Conservation (phyloP, 345 rosid genomes). For the Linum lewisii region DNA sequence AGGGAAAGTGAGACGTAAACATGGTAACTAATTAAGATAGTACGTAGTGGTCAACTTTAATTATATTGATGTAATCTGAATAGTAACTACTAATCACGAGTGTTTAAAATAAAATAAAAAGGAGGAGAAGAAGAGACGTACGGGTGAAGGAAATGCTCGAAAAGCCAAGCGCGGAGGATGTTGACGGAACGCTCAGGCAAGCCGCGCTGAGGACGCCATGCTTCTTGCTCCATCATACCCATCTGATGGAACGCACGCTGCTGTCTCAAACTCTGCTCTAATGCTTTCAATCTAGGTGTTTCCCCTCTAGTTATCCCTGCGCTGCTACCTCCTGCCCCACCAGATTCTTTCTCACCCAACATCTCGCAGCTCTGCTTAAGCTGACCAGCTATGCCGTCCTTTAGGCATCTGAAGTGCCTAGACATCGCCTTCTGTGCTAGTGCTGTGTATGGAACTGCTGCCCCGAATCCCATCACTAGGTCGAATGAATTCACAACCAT, state of each 20-base stretch:
- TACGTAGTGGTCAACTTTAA: too few relatives aligned
- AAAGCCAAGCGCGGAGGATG: slow-evolving; percentile 93
- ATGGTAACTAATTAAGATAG: too few relatives aligned
- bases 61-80: too few relatives aligned
- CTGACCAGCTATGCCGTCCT: slow-evolving; percentile 66
- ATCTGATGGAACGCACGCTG: slow-evolving; percentile 86
- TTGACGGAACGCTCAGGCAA: slow-evolving; percentile 95
- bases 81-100: too few relatives aligned
- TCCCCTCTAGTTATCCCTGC: slow-evolving; percentile 88
- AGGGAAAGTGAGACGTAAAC: too few relatives aligned
- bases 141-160: slow-evolving; percentile 99
- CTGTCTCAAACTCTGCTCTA: slow-evolving; percentile 85
- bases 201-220: slow-evolving; percentile 96
- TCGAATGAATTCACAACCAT: slow-evolving; percentile 95
- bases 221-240: slow-evolving; percentile 98
- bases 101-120: too few relatives aligned
- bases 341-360: slow-evolving; percentile 70
- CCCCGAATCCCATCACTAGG: slow-evolving; percentile 81
- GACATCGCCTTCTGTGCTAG: slow-evolving; percentile 99
- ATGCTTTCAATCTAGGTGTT: slow-evolving; percentile 69
- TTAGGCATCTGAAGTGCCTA: slow-evolving; percentile 83
- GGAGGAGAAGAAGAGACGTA: too few relatives aligned
- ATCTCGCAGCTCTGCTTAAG: slow-evolving; percentile 68
- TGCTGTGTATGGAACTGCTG: slow-evolving; percentile 85
- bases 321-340: slow-evolving; percentile 45